Base-by-base conservation (phyloP, 106 monocot genomes). In the Dendrobium chrysotoxum region DNA sequence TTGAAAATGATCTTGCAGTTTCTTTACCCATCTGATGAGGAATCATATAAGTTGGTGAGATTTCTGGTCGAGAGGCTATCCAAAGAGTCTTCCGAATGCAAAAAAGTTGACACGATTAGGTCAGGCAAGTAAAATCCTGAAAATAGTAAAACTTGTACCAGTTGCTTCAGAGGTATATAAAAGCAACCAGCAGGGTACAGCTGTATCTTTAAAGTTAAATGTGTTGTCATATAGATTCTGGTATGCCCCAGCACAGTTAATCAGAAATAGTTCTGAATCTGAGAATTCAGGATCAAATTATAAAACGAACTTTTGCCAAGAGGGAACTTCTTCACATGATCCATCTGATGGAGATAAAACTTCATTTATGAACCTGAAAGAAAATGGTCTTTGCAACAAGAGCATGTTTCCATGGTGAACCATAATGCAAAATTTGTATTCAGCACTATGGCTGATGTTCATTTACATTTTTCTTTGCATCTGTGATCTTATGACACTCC, bases 1-100 rank as follows among this genome's bases (percentile, higher is more conserved):
- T 50, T 50, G 50, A 50, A 50, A 50, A 50, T 65, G 7, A 7
- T 65, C 64, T 65, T 9, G 64, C 85, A 85, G 85, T 81, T 85
- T 61, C 46, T 85, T 10, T 85, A 85, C 74, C 85, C 85, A 17
- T 81, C 85, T 12, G 41, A 81, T 64, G 81, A 85, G n/a, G 85
- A 78, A 28, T 81, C 78, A 28, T 79, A 64, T 73, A 81, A 85
- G 47, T 53, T 85, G 81, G 58, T 81, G 78, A 85, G 85, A 47
- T 85, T 85, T 45, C 40, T 85, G 61, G 81, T 79, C n/a, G 81
- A 77, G 78, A 81, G 57, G 78, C 65, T 85, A 38, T 78, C 78
- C 46, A 78, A 74, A 74, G 31, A 25, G 28, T 74, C 78, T 78
- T 65, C 78, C 40, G 64, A 78, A 78, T 20, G 15, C 50, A 50